Percentiles rank a stretch among this genome's conserved stretches.
These are phyloP conservation scores for Dactylellina drechsleri DNA, from an alignment of 2,329 filamentous ascomycete genomes.

Conservation along the genomic window DNA sequence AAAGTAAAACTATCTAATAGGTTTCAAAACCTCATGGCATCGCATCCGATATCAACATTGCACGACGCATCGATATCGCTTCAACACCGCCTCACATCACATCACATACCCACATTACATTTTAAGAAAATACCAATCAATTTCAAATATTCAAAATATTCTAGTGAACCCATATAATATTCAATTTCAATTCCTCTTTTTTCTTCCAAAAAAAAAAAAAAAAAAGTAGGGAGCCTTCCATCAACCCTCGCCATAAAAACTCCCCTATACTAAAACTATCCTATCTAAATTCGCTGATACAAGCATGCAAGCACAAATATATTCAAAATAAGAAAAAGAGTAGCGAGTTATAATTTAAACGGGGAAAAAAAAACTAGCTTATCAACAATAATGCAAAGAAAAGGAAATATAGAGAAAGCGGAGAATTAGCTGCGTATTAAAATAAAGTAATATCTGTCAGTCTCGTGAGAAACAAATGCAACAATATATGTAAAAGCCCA, in stretches of 20 bases:
- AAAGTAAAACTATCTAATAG: too few relatives aligned
- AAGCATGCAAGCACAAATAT: background rate
- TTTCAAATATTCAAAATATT: too few relatives aligned
- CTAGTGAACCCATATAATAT: background rate
- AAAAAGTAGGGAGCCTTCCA: background rate
- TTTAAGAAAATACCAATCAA: too few relatives aligned
- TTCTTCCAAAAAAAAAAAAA: background rate
- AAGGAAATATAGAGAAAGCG: background rate
- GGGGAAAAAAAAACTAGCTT: conserved; percentile 5
- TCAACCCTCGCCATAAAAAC: background rate
- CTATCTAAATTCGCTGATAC: background rate
- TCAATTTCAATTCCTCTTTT: background rate
- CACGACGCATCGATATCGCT: too few relatives aligned
- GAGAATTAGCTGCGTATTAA: background rate
- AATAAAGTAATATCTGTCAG: background rate
- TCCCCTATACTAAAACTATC: background rate
- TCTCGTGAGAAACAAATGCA: conserved; percentile 16
- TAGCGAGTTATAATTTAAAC: conserved; percentile 5
- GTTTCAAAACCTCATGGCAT: too few relatives aligned
- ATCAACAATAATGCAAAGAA: conserved; percentile 6
- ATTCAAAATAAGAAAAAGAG: conserved; percentile 1
- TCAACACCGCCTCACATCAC: too few relatives aligned
- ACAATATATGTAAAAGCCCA: background rate
- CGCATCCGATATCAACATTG: too few relatives aligned
- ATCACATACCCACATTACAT: too few relatives aligned